A percentile compares a stretch with the other conserved stretches of the same genome.
Conservation (phyloP, 2,329 filamentous ascomycete genomes). For the Pseudocercospora musae region DNA sequence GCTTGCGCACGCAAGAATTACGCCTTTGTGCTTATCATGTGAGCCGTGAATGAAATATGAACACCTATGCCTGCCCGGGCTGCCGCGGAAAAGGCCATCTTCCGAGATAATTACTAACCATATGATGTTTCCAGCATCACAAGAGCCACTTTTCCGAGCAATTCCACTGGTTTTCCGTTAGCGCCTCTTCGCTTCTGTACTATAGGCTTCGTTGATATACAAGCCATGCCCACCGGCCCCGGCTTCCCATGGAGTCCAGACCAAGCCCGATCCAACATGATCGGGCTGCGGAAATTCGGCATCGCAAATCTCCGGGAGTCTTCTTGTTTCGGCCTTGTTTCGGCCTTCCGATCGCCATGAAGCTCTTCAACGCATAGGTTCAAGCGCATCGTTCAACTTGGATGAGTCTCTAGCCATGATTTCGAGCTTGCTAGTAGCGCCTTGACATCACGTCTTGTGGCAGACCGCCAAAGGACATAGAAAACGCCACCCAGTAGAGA, state of each 20-base stretch:
- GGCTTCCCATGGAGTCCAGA: neutral
- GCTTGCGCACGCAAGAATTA: too few species aligned
- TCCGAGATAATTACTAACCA: too few species aligned
- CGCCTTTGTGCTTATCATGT: too few species aligned
- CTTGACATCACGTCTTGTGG: neutral
- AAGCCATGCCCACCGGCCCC: too few species aligned
- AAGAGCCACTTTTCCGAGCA: neutral
- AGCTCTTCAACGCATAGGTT: neutral
- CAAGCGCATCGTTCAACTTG: neutral
- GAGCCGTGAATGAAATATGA: too few species aligned
- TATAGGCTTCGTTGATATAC: neutral
- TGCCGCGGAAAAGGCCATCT: too few species aligned
- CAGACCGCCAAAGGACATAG: neutral
- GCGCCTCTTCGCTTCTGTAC: neutral
- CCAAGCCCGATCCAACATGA: neutral
- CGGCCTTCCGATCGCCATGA: neutral
- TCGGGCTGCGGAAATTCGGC: neutral
- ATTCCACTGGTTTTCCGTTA: neutral
- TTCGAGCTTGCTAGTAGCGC: neutral
- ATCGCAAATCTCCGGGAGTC: neutral
- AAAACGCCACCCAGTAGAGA: neutral
- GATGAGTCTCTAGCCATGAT: neutral
- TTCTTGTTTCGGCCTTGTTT: neutral
- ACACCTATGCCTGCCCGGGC: too few species aligned
- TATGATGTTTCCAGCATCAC: too few species aligned